phyloP scores from a whole-genome alignment of 495 filamentous ascomycete genomes.

The Corynascus novoguineensis region DNA sequence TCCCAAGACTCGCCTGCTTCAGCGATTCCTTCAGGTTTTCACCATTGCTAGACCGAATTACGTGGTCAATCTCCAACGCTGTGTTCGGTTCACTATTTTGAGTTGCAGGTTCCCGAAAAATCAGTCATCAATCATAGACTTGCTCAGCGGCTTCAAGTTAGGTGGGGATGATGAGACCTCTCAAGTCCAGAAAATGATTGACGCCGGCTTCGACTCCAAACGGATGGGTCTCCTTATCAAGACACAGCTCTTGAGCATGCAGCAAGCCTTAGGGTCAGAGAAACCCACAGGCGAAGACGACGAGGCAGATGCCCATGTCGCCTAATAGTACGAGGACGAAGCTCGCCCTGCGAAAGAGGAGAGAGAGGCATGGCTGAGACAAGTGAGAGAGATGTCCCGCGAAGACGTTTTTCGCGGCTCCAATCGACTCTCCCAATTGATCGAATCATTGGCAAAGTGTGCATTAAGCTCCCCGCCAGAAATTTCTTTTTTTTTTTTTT shows the following conservation, averaged over 20 bases:
- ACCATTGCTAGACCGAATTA: background rate
- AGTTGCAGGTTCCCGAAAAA: background rate
- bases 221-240: background rate
- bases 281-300: background rate
- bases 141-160: background rate
- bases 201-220: background rate
- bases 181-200: background rate
- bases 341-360: too few species aligned
- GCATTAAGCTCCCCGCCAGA: background rate
- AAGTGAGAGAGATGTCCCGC: background rate
- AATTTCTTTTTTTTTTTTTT: background rate
- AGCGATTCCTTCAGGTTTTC: background rate
- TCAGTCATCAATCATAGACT: background rate
- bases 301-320: too few species aligned
- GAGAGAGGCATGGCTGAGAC: background rate
- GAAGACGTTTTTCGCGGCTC: background rate
- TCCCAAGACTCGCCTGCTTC: background rate
- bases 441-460: too few species aligned
- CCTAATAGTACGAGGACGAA: too few species aligned
- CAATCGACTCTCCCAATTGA: background rate
- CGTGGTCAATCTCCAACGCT: background rate
- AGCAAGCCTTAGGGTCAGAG: background rate
- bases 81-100: too few species aligned
- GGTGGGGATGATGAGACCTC: background rate
- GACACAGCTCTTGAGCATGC: background rate